phyloP scores from a whole-genome alignment of 1,284 basidiomycete genomes.

The Porodaedalea pini region DNA sequence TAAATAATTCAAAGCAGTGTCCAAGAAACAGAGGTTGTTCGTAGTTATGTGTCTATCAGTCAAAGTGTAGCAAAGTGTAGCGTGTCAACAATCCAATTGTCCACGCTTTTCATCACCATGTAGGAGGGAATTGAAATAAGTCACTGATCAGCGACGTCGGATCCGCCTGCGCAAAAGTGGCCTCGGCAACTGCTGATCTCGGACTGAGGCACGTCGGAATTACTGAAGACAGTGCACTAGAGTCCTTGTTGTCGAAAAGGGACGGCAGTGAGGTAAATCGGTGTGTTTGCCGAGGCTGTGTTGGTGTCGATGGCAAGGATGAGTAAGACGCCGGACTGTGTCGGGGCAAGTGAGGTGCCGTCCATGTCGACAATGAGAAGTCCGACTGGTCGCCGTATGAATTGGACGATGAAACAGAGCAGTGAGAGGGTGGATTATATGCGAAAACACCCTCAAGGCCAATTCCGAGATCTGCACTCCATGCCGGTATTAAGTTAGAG shows the following conservation, averaged over 20 bases:
- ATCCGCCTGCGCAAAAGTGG: not conserved
- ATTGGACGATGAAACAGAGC: not conserved
- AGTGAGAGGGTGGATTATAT: not conserved
- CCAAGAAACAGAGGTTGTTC: not conserved
- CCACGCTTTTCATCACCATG: too few relatives aligned
- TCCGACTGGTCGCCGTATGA: not conserved
- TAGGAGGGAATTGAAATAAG: not conserved
- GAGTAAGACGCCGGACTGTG: not conserved
- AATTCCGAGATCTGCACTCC: slow-evolving; percentile 1
- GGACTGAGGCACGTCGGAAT: not conserved
- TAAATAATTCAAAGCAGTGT: not conserved
- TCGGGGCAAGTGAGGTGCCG: not conserved
- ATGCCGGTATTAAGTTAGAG: not conserved
- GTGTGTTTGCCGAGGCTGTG: slow-evolving; percentile 11
- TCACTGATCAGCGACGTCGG: not conserved
- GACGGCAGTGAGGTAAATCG: slow-evolving; percentile 17
- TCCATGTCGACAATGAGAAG: not conserved
- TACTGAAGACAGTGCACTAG: not conserved
- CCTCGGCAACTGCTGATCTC: not conserved
- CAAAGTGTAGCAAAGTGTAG: too few relatives aligned
- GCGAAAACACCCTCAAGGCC: not conserved
- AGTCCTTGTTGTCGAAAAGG: not conserved
- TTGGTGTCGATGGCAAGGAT: slow-evolving; percentile 15
- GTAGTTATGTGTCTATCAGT: not conserved
- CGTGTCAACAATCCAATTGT: too few relatives aligned